Base-by-base conservation (phyloP, 495 filamentous ascomycete genomes). In the Penicillium canescens region DNA sequence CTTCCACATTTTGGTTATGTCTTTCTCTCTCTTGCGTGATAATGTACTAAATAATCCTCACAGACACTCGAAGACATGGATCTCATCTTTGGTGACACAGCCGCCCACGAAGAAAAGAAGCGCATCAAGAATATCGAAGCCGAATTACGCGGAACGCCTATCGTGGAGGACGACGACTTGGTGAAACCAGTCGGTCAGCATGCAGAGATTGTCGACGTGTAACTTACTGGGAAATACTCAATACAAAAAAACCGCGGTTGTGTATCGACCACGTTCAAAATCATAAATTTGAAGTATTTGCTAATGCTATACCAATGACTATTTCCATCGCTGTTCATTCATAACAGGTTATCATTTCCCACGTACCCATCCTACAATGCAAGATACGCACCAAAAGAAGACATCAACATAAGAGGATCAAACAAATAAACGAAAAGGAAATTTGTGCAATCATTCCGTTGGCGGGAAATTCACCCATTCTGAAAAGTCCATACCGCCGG, bases 121-220 rank as follows among this genome's bases (percentile, higher is more conserved):
- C 78, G 86, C 26, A 89, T 90, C 76, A 82, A 79, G 31, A 84
- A 85, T 58, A 89, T 92, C 65, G 87, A 89, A 65, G 72, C 75
- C 45, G 86, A 90, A 64, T 82, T 92, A 5, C 63, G 69, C 9
- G 67, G 73, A n/a, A 63, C 68, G 3, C 58, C 53, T 23, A 38
- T 68, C 46, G 58, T 60, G 21, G 57, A 60, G 26, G 48, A 63
- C 45, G 69, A 72, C 11, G 57, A 56, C n/a, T 26, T 63, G 31
- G 50, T 68, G 44, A 64, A 68, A 48, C 63, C 71, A 3, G 47
- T 53, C 21, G 57, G 50, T 33, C 49, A 69, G 21, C 58, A 74
- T 26, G 52, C 37, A 20, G 69, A 70, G 45, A 31, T 54, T 42
- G 44, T 54, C 12, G 38, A 57, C 4, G 39, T 37, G 16, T 51